These are phyloP conservation scores for Prunus mume DNA, from an alignment of 306 rosid species.

Conservation along the genomic window DNA sequence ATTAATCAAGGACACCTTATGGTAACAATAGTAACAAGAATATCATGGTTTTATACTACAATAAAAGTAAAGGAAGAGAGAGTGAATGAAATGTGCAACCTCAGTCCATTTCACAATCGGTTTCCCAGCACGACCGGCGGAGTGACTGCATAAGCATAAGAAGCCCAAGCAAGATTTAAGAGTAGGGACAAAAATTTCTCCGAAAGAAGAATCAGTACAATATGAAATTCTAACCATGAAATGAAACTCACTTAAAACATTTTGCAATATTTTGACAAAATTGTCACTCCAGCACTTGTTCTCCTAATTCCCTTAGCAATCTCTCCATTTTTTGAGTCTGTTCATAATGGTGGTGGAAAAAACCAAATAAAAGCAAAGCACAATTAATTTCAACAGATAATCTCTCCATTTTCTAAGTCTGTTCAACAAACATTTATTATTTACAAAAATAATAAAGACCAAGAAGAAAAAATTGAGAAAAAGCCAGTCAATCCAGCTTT, in stretches of 20 bases:
- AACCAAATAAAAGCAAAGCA: not conserved
- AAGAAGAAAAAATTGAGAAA: too few relatives aligned
- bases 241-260: conserved; percentile 61
- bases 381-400: not conserved
- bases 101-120: too few relatives aligned
- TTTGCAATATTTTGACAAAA: conserved; percentile 55
- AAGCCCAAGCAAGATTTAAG: too few relatives aligned
- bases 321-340: conserved; percentile 82
- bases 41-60: not conserved
- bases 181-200: too few relatives aligned
- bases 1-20: not conserved
- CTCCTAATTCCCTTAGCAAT: conserved; percentile 43
- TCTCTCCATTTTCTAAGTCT: not conserved
- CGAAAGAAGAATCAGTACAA: too few relatives aligned
- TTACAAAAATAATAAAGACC: too few relatives aligned
- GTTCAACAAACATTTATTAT: too few relatives aligned
- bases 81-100: too few relatives aligned
- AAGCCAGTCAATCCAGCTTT: too few relatives aligned
- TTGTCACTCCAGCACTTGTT: conserved; percentile 36
- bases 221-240: not conserved
- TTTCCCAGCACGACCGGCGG: too few relatives aligned
- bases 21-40: not conserved
- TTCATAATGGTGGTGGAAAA: conserved; percentile 8
- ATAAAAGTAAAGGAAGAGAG: not conserved
- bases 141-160: too few relatives aligned